Conservation (phyloP, 2,329 filamentous ascomycete species). For the Amylocarpus encephaloides region DNA sequence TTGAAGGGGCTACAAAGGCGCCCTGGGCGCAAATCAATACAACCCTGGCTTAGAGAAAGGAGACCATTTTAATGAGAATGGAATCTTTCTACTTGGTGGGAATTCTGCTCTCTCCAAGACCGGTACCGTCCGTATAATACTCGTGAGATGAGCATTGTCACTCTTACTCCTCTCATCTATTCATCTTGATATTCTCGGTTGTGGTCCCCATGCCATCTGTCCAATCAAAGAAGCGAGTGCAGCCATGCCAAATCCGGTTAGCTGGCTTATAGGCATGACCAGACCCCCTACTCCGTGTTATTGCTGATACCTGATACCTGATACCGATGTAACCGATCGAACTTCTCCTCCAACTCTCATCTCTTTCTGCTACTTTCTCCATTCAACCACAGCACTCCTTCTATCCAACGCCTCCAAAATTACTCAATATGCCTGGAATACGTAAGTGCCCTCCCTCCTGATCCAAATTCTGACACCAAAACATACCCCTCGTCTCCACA, state of each 20-base stretch:
- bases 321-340: too few species aligned
- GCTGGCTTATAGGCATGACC: background rate
- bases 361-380: background rate
- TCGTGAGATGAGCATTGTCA: too few species aligned
- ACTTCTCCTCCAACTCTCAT: background rate
- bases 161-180: too few species aligned
- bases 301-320: too few species aligned
- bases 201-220: too few species aligned
- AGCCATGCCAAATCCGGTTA: background rate
- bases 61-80: background rate
- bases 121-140: too few species aligned
- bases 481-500: background rate
- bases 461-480: background rate
- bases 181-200: too few species aligned
- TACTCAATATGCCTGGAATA: constrained; percentile 10
- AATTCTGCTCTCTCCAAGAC: background rate
- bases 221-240: background rate
- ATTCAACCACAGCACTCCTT: background rate
- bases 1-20: background rate
- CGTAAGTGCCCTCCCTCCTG: constrained; percentile 2
- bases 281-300: too few species aligned
- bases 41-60: background rate
- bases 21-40: background rate
- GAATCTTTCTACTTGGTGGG: background rate
- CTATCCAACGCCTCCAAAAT: background rate